These are phyloP conservation scores for Citeromyces siamensis DNA, from an alignment of 1,139 yeast species.

Conservation along the genomic window DNA sequence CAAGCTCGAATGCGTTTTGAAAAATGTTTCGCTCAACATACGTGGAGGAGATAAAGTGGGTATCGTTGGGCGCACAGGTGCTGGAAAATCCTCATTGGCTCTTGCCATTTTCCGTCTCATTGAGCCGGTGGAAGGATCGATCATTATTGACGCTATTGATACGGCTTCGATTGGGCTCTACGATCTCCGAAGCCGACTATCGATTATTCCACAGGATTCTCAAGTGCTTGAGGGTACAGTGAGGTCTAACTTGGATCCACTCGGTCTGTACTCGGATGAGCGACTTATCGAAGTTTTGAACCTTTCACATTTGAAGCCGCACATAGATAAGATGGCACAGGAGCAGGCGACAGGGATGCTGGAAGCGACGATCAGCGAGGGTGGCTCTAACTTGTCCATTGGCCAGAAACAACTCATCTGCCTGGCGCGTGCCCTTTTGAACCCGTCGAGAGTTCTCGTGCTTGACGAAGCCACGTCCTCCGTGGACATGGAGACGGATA, in stretches of 20 bases:
- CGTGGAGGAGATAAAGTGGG: conserved; percentile 82
- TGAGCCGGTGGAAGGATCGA: conserved; percentile 66
- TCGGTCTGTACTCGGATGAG: conserved; percentile 52
- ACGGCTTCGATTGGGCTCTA: conserved; percentile 64
- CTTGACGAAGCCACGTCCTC: conserved; percentile 33
- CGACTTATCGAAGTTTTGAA: conserved; percentile 81
- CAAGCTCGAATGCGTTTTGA: conserved; percentile 71
- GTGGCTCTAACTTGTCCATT: conserved; percentile 27
- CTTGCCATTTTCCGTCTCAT: conserved; percentile 83
- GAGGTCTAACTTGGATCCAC: conserved; percentile 84
- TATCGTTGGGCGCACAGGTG: conserved; percentile 94
- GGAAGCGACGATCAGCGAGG: conserved; percentile 20
- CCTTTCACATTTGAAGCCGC: conserved; percentile 72
- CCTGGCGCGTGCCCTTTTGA: conserved; percentile 25
- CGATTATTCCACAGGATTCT: conserved; percentile 95
- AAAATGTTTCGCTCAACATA: conserved; percentile 53
- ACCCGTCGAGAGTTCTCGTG: conserved; percentile 22
- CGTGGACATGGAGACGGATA: conserved; percentile 29
- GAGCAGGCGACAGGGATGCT: conserved; percentile 12
- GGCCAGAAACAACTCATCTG: conserved; percentile 30
- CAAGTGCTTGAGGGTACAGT: conserved; percentile 92
- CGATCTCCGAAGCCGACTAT: conserved; percentile 74
- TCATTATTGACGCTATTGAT: conserved; percentile 59
- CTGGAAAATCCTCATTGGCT: conserved; percentile 90
- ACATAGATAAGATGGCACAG: conserved; percentile 48